Percentiles rank a stretch among this genome's conserved stretches.
These are phyloP conservation scores for Brasilioporus rufonigricans DNA, from an alignment of 768 basidiomycete genomes.

Conservation along the genomic window DNA sequence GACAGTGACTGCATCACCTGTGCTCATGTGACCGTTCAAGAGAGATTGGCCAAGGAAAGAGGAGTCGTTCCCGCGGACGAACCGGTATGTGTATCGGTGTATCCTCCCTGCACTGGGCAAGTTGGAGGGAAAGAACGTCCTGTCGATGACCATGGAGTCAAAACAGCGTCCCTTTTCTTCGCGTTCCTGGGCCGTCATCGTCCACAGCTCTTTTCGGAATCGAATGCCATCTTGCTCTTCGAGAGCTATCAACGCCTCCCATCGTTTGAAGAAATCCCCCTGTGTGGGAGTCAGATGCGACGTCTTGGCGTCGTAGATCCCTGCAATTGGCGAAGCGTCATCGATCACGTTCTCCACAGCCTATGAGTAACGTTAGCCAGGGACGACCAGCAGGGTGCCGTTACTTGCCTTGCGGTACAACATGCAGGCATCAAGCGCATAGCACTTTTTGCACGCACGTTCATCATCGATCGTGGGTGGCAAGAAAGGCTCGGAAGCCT, in stretches of 20 bases:
- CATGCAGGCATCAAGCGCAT: constrained; percentile 84
- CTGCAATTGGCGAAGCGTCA: constrained; percentile 51
- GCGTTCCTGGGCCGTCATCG: constrained; percentile 75
- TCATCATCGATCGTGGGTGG: constrained; percentile 87
- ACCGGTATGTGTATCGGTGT: constrained; percentile 77
- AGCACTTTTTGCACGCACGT: constrained; percentile 77
- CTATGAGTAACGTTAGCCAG: constrained; percentile 34
- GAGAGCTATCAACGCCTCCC: constrained; percentile 81
- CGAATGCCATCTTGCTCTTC: constrained; percentile 87
- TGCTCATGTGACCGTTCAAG: constrained; percentile 73
- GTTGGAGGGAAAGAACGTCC: constrained; percentile 31
- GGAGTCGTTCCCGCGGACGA: constrained; percentile 40
- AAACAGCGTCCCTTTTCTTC: constrained; percentile 86
- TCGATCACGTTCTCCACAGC: constrained; percentile 67
- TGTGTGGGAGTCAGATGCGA: constrained; percentile 71
- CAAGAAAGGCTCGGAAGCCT: constrained; percentile 55
- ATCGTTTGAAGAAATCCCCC: constrained; percentile 78
- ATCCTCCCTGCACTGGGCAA: constrained; percentile 49
- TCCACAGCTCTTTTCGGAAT: constrained; percentile 93
- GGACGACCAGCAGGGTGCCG: background rate
- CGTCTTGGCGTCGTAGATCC: constrained; percentile 76
- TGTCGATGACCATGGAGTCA: constrained; percentile 69
- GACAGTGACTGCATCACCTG: constrained; percentile 81
- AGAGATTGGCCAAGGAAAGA: constrained; percentile 33
- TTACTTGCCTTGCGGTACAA: constrained; percentile 77